phyloP scores from a whole-genome alignment of 169 alveolate genomes.

The Sarcocystis neurona region DNA sequence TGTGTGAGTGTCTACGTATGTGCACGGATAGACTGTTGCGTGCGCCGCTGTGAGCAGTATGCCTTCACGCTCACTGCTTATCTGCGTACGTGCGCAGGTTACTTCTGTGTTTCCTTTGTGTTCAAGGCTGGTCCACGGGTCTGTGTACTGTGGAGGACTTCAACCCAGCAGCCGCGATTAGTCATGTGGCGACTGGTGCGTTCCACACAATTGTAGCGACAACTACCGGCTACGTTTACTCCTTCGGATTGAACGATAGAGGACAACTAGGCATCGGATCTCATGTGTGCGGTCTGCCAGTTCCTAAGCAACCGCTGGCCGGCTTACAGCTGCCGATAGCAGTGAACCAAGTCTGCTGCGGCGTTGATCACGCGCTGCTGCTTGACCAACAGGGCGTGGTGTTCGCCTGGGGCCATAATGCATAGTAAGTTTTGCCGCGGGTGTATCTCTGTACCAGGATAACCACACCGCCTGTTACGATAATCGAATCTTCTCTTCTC shows the following conservation, averaged over 20 bases:
- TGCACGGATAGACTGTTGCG: not conserved
- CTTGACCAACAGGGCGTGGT: conserved; percentile 32
- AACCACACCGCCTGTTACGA: not conserved
- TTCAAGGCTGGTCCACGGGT: conserved; percentile 18
- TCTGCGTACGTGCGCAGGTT: not conserved
- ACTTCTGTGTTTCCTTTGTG: not conserved
- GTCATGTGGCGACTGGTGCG: conserved; percentile 21
- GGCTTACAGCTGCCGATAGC: not conserved
- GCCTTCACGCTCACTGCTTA: not conserved
- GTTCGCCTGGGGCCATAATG: conserved; percentile 60
- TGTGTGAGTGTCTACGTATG: not conserved
- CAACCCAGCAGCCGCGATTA: conserved; percentile 3
- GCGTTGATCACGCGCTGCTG: conserved; percentile 53
- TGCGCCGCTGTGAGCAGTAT: not conserved
- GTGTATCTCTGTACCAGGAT: not conserved
- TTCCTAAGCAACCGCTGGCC: conserved; percentile 16
- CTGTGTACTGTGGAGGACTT: conserved; percentile 10
- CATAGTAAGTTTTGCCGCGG: conserved; percentile 11
- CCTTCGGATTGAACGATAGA: conserved; percentile 62
- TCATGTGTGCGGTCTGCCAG: conserved; percentile 36
- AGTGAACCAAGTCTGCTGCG: conserved; percentile 31
- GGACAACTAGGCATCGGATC: conserved; percentile 37
- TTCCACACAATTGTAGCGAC: conserved; percentile 39
- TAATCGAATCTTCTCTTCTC: too few relatives aligned
- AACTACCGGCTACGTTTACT: conserved; percentile 5